Percentiles rank a stretch among this genome's conserved stretches.
Evolutionary conservation across 1,284 basidiomycete genomes (phyloP).

Genomic region (Leccinum fuscescens): DNA sequence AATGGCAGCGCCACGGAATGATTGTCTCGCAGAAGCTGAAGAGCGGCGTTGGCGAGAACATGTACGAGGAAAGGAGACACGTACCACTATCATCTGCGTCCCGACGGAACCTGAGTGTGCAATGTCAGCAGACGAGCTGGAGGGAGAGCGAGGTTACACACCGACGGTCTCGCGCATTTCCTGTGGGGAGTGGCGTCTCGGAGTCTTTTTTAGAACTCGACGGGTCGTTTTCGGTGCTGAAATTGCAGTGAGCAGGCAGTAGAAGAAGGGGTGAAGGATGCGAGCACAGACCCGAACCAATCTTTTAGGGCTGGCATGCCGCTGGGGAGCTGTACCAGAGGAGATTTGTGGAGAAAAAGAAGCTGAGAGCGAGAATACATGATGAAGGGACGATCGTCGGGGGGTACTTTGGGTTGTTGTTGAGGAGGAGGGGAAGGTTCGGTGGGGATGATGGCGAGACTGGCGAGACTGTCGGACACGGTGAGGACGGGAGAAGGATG

Average conservation of each 20-base stretch:
- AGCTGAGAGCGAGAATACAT: constrained; percentile 69
- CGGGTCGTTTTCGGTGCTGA: constrained; percentile 61
- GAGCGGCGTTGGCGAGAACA: constrained; percentile 14
- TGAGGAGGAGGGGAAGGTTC: constrained; percentile 8
- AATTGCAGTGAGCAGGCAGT: constrained; percentile 19
- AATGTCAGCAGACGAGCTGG: constrained; percentile 48
- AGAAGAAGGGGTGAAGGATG: constrained; percentile 13
- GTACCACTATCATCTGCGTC: constrained; percentile 71
- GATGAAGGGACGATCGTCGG: constrained; percentile 42
- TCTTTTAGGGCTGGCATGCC: constrained; percentile 80
- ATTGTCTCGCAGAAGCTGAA: constrained; percentile 57
- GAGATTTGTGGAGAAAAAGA: constrained; percentile 69
- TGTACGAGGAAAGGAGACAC: constrained; percentile 20
- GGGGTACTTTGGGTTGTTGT: constrained; percentile 4
- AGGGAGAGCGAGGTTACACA: constrained; percentile 57
- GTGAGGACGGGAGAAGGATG: constrained; percentile 19
- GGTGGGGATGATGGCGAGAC: constrained; percentile 20
- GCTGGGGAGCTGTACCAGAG: constrained; percentile 67
- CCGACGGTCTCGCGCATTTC: constrained; percentile 63
- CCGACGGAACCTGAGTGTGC: constrained; percentile 60
- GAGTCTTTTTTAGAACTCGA: constrained; percentile 62
- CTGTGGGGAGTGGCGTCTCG: constrained; percentile 48
- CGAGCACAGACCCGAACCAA: constrained; percentile 77
- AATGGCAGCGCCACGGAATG: constrained; percentile 63
- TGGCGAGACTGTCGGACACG: constrained; percentile 24